These are phyloP conservation scores for Quercus tomentella DNA, from an alignment of 331 rosid genomes.

Conservation along the genomic window DNA sequence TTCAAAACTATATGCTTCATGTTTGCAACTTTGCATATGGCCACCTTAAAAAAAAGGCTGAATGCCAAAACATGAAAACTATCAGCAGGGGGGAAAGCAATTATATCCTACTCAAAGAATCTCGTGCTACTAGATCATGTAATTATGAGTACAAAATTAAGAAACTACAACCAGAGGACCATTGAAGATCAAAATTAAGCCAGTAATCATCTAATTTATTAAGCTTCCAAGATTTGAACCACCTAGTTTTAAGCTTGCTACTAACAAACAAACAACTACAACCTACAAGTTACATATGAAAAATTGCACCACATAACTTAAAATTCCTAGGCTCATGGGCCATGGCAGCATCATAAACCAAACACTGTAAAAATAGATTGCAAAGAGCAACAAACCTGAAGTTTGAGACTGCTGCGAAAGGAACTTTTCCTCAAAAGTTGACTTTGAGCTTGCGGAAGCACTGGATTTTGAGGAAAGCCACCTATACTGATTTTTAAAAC, in stretches of 20 bases:
- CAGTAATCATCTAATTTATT: background rate
- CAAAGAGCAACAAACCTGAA: constrained; percentile 57
- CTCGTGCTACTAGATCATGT: background rate
- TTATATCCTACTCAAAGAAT: background rate
- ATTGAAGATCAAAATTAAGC: background rate
- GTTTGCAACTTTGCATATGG: background rate
- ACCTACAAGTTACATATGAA: background rate
- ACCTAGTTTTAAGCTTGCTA: background rate
- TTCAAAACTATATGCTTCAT: background rate
- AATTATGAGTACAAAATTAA: background rate
- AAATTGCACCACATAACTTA: background rate
- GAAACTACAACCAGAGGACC: background rate
- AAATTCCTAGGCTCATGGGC: background rate
- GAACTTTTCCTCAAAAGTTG: constrained; percentile 88
- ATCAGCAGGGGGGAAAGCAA: too few relatives aligned
- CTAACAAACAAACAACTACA: background rate
- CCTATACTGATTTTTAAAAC: constrained; percentile 77
- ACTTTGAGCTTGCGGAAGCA: constrained; percentile 53
- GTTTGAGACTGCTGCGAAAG: constrained; percentile 93
- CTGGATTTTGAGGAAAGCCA: constrained; percentile 93
- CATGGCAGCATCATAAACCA: background rate
- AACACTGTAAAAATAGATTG: constrained; percentile 7
- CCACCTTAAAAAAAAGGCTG: background rate
- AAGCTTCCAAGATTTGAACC: background rate
- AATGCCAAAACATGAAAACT: background rate